Percentiles rank a stretch among this genome's conserved stretches.
Evolutionary conservation across 352 stramenopile species (phyloP).

Genomic region (Phytopythium litorale): DNA sequence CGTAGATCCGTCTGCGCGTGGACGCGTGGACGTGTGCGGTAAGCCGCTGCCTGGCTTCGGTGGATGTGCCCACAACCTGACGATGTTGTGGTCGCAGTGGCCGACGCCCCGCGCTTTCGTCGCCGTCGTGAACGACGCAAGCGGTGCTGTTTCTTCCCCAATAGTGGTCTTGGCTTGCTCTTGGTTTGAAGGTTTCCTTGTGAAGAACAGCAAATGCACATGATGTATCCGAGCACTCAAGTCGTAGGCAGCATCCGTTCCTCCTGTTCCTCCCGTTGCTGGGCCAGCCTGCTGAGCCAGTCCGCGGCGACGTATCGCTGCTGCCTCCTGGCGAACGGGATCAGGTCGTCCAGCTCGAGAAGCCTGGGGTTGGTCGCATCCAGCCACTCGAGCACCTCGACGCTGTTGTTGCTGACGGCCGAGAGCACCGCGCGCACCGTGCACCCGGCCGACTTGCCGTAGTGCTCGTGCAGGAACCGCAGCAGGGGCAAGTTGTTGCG

Average conservation of each 20-base stretch:
- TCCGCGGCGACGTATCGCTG: slow-evolving; percentile 3
- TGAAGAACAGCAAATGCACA: slow-evolving; percentile 1
- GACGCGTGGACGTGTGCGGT: not conserved
- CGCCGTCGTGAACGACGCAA: not conserved
- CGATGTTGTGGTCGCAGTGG: not conserved
- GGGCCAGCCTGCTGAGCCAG: not conserved
- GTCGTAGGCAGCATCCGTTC: not conserved
- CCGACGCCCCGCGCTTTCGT: too few species aligned
- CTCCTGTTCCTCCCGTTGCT: not conserved
- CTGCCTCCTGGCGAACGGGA: not conserved
- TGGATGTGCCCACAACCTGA: not conserved
- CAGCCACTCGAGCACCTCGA: slow-evolving; percentile 20
- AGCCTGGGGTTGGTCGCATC: slow-evolving; percentile 10
- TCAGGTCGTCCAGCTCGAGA: slow-evolving; percentile 12
- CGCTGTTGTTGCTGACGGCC: slow-evolving; percentile 10
- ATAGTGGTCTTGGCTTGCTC: not conserved
- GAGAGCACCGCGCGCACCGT: slow-evolving; percentile 18
- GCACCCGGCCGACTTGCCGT: slow-evolving; percentile 11
- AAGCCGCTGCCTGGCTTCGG: not conserved
- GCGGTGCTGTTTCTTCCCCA: not conserved
- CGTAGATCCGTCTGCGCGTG: slow-evolving; percentile 9
- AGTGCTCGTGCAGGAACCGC: slow-evolving; percentile 24
- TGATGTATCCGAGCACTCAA: not conserved
- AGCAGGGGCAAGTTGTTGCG: slow-evolving; percentile 23
- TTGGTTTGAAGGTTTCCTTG: not conserved